phyloP scores from a whole-genome alignment of 371 early-diverging fungal genomes.

The Saksenaea vasiformis region DNA sequence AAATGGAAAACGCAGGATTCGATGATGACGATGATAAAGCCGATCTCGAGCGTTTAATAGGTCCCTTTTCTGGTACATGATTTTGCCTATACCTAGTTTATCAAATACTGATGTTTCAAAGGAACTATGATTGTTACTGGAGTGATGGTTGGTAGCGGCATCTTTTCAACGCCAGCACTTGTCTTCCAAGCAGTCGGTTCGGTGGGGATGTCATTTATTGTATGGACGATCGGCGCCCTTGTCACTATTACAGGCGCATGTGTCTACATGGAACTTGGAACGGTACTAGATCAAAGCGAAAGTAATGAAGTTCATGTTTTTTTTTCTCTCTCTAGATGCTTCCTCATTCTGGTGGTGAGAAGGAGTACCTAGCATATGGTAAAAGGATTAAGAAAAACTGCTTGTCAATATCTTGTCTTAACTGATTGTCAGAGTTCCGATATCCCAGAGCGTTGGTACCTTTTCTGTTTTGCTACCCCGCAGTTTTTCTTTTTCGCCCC shows the following conservation, averaged over 20 bases:
- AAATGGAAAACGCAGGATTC: neutral
- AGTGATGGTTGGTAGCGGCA: conserved; percentile 34
- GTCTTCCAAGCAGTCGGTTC: conserved; percentile 30
- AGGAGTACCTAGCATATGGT: conserved; percentile 18
- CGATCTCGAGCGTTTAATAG: neutral
- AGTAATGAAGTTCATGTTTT: neutral
- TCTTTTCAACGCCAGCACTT: conserved; percentile 35
- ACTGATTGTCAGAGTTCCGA: conserved; percentile 3
- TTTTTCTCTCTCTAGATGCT: conserved; percentile 15
- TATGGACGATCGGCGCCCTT: conserved; percentile 33
- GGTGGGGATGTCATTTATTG: conserved; percentile 36
- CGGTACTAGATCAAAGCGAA: conserved; percentile 23
- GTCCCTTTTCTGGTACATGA: neutral
- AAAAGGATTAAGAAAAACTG: neutral
- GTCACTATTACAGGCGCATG: conserved; percentile 28
- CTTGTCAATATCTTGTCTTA: neutral
- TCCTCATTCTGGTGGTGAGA: conserved; percentile 22
- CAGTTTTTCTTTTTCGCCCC: conserved; percentile 12
- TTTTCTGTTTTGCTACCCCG: conserved; percentile 14
- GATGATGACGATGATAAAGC: neutral
- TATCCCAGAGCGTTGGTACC: conserved; percentile 15
- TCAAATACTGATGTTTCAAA: neutral
- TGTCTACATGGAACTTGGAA: conserved; percentile 34
- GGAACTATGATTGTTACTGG: conserved; percentile 2
- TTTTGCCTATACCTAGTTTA: neutral